phyloP scores from a whole-genome alignment of 2,329 filamentous ascomycete species.

The Drechslera avenae region DNA sequence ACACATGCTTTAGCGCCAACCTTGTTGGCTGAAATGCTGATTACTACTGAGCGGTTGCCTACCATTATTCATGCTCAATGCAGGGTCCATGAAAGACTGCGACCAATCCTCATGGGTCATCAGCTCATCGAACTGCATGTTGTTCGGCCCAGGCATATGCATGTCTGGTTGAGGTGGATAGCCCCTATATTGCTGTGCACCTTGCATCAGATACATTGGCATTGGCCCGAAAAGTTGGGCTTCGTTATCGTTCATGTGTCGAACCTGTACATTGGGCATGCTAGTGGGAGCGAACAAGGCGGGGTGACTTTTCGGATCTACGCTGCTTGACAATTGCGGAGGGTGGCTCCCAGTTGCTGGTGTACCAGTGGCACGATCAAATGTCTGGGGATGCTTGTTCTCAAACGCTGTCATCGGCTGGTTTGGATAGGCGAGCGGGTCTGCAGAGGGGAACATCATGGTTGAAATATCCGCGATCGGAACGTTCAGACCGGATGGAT shows the following conservation, averaged over 20 bases:
- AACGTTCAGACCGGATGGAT: conserved; percentile 46
- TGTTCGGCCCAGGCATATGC: conserved; percentile 29
- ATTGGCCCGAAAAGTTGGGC: conserved; percentile 74
- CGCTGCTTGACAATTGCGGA: conserved; percentile 7
- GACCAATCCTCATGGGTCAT: conserved; percentile 50
- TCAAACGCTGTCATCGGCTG: conserved; percentile 69
- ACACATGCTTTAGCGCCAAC: conserved; percentile 25
- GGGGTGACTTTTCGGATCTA: conserved; percentile 37
- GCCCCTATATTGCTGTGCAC: conserved; percentile 30
- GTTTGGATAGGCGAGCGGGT: conserved; percentile 80
- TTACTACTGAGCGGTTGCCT: conserved; percentile 28
- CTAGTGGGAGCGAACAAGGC: conserved; percentile 29
- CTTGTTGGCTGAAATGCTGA: conserved; percentile 26
- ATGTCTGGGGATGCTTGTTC: conserved; percentile 46
- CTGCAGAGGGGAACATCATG: conserved; percentile 79
- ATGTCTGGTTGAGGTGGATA: conserved; percentile 35
- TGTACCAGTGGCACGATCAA: conserved; percentile 20
- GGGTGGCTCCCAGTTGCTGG: conserved; percentile 5
- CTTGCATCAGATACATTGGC: conserved; percentile 72
- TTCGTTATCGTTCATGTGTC: conserved; percentile 63
- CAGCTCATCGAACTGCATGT: conserved; percentile 46
- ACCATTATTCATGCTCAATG: conserved; percentile 33
- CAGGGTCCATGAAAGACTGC: conserved; percentile 46
- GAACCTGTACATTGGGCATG: conserved; percentile 21
- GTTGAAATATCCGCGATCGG: conserved; percentile 71